phyloP scores from a whole-genome alignment of 1,284 basidiomycete species.

The Phenoliferia sp. region DNA sequence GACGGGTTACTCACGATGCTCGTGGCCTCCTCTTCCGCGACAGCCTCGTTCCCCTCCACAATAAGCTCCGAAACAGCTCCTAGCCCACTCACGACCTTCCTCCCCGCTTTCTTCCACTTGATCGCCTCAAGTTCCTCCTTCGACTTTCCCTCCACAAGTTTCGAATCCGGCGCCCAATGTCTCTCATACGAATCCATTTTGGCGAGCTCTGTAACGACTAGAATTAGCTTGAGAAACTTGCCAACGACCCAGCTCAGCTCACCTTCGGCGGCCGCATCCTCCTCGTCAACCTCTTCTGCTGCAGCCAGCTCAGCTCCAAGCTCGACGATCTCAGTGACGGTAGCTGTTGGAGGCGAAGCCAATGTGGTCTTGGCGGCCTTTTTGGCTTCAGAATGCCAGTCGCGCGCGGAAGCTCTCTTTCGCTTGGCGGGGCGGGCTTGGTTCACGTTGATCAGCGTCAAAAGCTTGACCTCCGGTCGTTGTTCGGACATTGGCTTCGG shows the following conservation, averaged over 20 bases:
- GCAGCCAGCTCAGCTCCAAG: conserved; percentile 3
- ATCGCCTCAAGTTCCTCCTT: conserved; percentile 50
- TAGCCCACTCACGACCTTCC: conserved; percentile 40
- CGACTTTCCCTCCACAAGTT: conserved; percentile 44
- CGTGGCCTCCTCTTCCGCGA: not conserved
- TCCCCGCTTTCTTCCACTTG: conserved; percentile 55
- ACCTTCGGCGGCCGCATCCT: conserved; percentile 4
- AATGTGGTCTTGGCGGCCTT: conserved; percentile 14
- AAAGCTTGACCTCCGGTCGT: conserved; percentile 51
- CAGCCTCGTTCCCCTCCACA: not conserved
- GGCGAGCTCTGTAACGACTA: not conserved
- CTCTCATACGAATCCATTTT: conserved; percentile 50
- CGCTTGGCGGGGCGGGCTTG: conserved; percentile 50
- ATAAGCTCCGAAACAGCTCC: conserved; percentile 1
- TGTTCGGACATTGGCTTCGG: not conserved
- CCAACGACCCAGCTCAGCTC: not conserved
- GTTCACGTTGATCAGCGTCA: conserved; percentile 85
- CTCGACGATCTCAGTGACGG: conserved; percentile 30
- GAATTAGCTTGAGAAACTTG: not conserved
- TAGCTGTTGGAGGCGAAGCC: conserved; percentile 35
- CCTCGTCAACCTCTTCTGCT: not conserved
- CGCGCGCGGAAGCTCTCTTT: conserved; percentile 34
- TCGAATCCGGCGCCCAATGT: conserved; percentile 49
- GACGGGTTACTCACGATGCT: not conserved
- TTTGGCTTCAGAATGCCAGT: conserved; percentile 27